Evolutionary conservation across 345 rosid genomes (phyloP), one percentile per base, ranked within the genome.

Genomic region (Populus alba): DNA sequence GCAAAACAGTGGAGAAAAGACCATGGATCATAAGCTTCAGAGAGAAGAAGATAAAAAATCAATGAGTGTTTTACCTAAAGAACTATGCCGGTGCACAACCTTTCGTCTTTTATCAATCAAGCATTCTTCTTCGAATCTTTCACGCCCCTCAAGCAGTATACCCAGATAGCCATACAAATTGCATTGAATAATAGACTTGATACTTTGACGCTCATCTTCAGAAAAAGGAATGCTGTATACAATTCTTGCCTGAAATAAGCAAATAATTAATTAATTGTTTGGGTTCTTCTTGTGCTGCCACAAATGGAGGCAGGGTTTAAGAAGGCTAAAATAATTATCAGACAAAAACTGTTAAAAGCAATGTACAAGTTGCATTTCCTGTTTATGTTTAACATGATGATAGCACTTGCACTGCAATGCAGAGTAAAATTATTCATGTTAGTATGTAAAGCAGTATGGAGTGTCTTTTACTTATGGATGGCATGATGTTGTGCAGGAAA

Each of bases 141-240:
- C 87, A 65, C 91, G 85, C 25, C 84, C 91, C 85, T 91, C 94
- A 0, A 96, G 91, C 79, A 96, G 85, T 72, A 87, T 79, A 33
- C 91, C 94, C 69, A 96, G 87, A 85, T 96, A 96, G 22, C 79
- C 49, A 77, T 90, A 96, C 68, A 96, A 84, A 57, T 90, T 91
- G 77, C 88, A 88, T 87, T 94, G 99, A 81, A 96, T 91, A 81
- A 87, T 86, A 57, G 85, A 72, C 88, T 92, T 96, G 78, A 96
- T 82, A 79, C 75, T 87, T 71, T 89, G 78, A 75, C 87, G 87
- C 76, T 96, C 99, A 4, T 94, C 90, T 78, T 86, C 95, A 59
- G 98, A 84, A 87, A 96, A 96, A 23, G 97, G 89, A 88, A 90
- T 78, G 35, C 81, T 59, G 77, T 91, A 89, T 61, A 88, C 82